Evolutionary conservation across 331 rosid genomes (phyloP).

Genomic region (Arachis monticola): DNA sequence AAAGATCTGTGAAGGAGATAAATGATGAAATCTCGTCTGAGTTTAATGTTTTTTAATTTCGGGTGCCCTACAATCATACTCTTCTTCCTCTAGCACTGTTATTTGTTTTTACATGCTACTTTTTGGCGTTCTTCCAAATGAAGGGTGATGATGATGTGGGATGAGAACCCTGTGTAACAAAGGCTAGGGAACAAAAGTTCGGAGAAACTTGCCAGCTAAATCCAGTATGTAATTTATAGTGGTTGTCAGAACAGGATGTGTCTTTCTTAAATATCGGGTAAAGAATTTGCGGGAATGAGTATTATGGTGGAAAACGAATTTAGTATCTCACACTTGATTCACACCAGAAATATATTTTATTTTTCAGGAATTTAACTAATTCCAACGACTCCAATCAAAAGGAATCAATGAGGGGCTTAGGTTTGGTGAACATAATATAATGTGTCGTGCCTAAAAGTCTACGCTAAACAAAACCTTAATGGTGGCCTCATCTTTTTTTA

Average conservation of each 20-base stretch:
- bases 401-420: not conserved
- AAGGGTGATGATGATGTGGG: conserved; percentile 2
- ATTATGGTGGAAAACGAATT: not conserved
- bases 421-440: not conserved
- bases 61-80: not conserved
- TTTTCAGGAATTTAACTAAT: not conserved
- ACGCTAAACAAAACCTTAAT: too few species aligned
- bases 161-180: not conserved
- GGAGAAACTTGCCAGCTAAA: conserved; percentile 37
- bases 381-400: not conserved
- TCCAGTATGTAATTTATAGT: conserved; percentile 13
- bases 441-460: too few species aligned
- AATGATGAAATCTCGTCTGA: conserved; percentile 12
- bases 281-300: not conserved
- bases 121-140: conserved; percentile 4
- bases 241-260: not conserved
- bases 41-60: conserved; percentile 31
- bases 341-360: not conserved
- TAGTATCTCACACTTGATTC: not conserved
- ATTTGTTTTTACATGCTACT: not conserved
- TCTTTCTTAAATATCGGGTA: too few species aligned
- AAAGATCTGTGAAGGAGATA: conserved; percentile 42
- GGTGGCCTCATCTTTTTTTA: conserved; percentile 12
- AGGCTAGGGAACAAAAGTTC: not conserved
- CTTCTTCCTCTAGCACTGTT: conserved; percentile 2